Evolutionary conservation across 148 eudicot species (phyloP).

Genomic region (Chenopodium formosanum): DNA sequence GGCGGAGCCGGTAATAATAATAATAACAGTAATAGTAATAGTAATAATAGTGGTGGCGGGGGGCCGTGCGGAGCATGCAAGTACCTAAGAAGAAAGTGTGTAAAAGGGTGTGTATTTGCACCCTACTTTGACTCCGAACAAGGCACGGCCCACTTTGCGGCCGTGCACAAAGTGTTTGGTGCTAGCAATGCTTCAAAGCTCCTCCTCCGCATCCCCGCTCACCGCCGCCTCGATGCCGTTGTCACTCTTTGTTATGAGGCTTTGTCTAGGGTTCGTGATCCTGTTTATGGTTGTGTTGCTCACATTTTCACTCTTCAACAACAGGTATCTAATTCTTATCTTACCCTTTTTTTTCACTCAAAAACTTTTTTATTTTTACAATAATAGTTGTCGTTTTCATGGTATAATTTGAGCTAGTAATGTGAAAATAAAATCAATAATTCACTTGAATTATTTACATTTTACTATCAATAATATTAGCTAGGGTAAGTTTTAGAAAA

Average conservation of each 20-base stretch:
- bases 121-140: conserved; percentile 73
- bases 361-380: no score
- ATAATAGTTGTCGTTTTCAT: neutral
- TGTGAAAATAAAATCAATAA: neutral
- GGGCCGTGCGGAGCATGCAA: conserved; percentile 91
- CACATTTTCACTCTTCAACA: conserved; percentile 77
- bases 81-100: conserved; percentile 68
- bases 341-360: neutral
- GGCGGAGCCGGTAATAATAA: neutral
- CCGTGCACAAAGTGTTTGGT: conserved; percentile 72
- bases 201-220: conserved; percentile 52
- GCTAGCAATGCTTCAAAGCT: conserved; percentile 77
- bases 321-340: conserved; percentile 39
- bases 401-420: neutral
- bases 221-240: conserved; percentile 67
- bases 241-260: conserved; percentile 79
- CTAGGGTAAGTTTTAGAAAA: no score
- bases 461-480: no score
- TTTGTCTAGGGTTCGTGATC: conserved; percentile 77
- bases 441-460: neutral
- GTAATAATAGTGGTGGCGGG: conserved; percentile 2
- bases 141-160: conserved; percentile 72
- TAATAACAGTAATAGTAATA: neutral
- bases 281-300: conserved; percentile 75
- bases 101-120: conserved; percentile 64